A percentile compares a stretch with the other conserved stretches of the same genome.
Conservation (phyloP, 78 protist genomes). For the Goniomonas avonlea region DNA sequence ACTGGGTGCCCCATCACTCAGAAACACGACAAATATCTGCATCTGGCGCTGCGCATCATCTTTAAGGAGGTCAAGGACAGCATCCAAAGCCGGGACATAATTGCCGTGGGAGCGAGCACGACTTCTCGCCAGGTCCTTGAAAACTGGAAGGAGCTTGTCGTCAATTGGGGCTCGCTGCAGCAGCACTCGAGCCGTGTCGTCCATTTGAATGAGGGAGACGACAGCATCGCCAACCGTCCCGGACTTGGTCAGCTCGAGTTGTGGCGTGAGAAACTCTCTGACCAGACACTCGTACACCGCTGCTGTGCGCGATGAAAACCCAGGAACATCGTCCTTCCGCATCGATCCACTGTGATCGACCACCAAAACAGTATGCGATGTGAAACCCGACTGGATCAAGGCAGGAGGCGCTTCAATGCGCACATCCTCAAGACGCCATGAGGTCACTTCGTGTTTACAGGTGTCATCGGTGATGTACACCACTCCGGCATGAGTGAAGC, state of each 20-base stretch:
- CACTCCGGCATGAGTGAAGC: not conserved
- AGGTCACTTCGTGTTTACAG: not conserved
- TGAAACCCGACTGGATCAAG: not conserved
- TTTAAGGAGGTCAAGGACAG: not conserved
- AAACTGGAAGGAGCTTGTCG: not conserved
- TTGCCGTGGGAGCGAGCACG: constrained; percentile 13
- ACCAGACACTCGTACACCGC: constrained; percentile 27
- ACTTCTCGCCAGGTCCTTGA: not conserved
- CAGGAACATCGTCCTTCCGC: constrained; percentile 26
- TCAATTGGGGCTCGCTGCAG: not conserved
- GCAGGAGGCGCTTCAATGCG: not conserved
- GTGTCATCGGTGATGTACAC: constrained; percentile 16
- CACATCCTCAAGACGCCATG: not conserved
- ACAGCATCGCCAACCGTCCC: not conserved
- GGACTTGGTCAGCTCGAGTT: not conserved
- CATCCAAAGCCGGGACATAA: not conserved
- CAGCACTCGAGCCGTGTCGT: not conserved
- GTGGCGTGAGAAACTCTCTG: not conserved
- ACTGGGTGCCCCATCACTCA: constrained; percentile 28
- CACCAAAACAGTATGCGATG: constrained; percentile 15
- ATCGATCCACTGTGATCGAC: constrained; percentile 25
- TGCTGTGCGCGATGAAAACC: not conserved
- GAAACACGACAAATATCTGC: constrained; percentile 9
- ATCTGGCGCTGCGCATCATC: not conserved
- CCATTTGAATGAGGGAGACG: constrained; percentile 20